phyloP scores from a whole-genome alignment of 225 moss, liverwort and hornwort species.

The Antitrichia curtipendula region DNA sequence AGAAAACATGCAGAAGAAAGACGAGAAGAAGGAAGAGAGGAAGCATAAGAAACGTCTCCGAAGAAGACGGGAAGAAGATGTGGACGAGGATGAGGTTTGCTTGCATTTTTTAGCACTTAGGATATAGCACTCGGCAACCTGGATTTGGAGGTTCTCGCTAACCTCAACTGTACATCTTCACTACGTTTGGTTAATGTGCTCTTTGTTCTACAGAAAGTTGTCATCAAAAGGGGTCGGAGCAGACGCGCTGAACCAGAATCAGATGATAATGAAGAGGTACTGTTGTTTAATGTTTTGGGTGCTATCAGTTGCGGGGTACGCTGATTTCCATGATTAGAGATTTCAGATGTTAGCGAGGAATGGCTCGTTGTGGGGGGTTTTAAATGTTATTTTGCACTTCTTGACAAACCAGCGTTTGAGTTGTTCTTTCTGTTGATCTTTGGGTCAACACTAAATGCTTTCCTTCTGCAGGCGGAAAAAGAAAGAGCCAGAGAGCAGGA shows the following conservation, averaged over 20 bases:
- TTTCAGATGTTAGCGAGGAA: neutral
- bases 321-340: neutral
- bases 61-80: conserved; percentile 54
- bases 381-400: neutral
- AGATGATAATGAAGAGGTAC: conserved; percentile 66
- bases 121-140: neutral
- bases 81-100: conserved; percentile 64
- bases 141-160: neutral
- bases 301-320: neutral
- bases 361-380: neutral
- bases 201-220: conserved; percentile 27
- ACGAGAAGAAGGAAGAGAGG: conserved; percentile 30
- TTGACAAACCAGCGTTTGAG: neutral
- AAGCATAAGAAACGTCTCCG: conserved; percentile 55
- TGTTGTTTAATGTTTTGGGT: neutral
- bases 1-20: conserved; percentile 23
- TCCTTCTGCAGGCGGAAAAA: conserved; percentile 35
- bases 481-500: conserved; percentile 80
- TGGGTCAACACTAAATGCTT: neutral
- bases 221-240: conserved; percentile 50
- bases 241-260: conserved; percentile 36
- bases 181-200: neutral
- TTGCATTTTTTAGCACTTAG: neutral
- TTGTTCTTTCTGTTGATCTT: neutral
- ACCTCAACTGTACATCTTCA: neutral